Base-by-base conservation (phyloP, 306 rosid species). In the Prunus armeniaca region DNA sequence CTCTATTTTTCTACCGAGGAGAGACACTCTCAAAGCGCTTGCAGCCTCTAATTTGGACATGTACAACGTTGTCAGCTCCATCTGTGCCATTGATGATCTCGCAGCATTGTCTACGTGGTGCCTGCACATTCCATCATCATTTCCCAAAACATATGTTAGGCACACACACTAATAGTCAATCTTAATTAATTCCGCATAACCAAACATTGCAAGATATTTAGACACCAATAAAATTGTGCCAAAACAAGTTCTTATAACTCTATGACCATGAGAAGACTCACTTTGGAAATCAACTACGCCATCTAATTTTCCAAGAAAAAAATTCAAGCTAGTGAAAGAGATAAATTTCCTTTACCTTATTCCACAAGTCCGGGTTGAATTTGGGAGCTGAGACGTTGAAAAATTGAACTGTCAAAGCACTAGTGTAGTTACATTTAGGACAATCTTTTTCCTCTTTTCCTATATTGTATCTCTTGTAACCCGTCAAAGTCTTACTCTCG, bases 81-180 rank as follows among this genome's bases (percentile, higher is more conserved):
- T 79, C 80, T 41, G 0, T 4, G 6, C 64, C 75, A 52, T 81
- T 45, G 55, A 84, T 45, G 14, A 93, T 41, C 67, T 91, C 82
- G 9, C 93, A 91, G 66, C 97, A 93, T 51, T 91, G 98, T 80
- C 98, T 89, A 12, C 98, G 91, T 69, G 92, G 97, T 3, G 93
- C 96, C 97, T 91, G 88, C 18, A 57, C 38, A 76, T 19, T 72
- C 73, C 70, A 32, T 22, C 77, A 51, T 51, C 20, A 32, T 64
- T 64, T 64, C 24, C 68, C 68, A 64, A 32, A 18, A 3, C 8
- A 18, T 8, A 62, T 32, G 47, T 32, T 64, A 64, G 46, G 47
- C 47, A 17, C 38, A 32, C 6, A 32, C 7, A 57, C 28, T 58
- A 11, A 58, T 30, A 30, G 5, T 58, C 64, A 58, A 58, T 2